These are phyloP conservation scores for Polygonum maritimum DNA, from an alignment of 148 eudicot genomes.

Conservation along the genomic window DNA sequence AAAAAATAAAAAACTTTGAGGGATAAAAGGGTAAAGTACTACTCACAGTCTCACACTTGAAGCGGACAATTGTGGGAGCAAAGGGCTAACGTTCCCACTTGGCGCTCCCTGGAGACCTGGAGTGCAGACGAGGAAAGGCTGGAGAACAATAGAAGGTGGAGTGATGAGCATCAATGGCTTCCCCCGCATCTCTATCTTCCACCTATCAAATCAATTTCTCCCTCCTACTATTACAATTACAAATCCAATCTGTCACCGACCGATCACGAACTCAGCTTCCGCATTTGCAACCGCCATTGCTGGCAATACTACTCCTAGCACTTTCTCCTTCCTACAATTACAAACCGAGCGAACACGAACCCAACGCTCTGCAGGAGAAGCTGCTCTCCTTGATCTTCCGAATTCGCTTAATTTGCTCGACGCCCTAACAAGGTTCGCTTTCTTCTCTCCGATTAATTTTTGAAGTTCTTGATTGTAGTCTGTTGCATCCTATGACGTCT, in stretches of 20 bases:
- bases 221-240: not conserved
- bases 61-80: not conserved
- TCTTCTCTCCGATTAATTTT: not conserved
- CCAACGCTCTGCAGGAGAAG: constrained; percentile 20
- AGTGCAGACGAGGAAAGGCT: not conserved
- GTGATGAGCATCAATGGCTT: constrained; percentile 12
- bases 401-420: constrained; percentile 34
- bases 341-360: constrained; percentile 2
- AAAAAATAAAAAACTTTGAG: too few species aligned
- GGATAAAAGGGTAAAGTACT: too few species aligned
- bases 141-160: constrained; percentile 4
- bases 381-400: constrained; percentile 35
- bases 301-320: not conserved
- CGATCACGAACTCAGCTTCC: constrained; percentile 5
- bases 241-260: not conserved
- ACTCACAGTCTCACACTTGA: too few species aligned
- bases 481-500: not conserved
- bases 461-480: not conserved
- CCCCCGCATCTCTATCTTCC: constrained; percentile 6
- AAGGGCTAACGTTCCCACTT: not conserved
- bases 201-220: not conserved
- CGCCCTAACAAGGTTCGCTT: constrained; percentile 41
- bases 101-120: not conserved
- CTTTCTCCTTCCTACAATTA: not conserved
- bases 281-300: constrained; percentile 11